A percentile compares a stretch with the other conserved stretches of the same genome.
These are phyloP conservation scores for Saccharum hybrid DNA, from an alignment of 202 grass and related monocot genomes.

Conservation along the genomic window DNA sequence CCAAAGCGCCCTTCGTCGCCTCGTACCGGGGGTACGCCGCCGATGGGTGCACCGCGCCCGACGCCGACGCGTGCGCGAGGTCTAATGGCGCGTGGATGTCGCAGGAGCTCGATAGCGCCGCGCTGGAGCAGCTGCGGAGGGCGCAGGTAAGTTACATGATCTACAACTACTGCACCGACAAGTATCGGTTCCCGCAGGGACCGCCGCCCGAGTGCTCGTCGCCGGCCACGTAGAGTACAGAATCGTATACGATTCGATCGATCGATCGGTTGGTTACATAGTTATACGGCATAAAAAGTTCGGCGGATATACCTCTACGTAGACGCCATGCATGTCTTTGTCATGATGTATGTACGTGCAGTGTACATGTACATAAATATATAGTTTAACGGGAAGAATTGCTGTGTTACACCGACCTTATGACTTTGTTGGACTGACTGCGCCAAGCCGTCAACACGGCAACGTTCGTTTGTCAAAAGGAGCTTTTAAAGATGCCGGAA, in stretches of 20 bases:
- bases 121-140: slow-evolving; percentile 34
- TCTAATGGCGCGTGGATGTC: slow-evolving; percentile 58
- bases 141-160: slow-evolving; percentile 70
- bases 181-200: slow-evolving; percentile 60
- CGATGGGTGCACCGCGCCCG: slow-evolving; percentile 54
- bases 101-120: slow-evolving; percentile 57
- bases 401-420: neutral
- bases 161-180: slow-evolving; percentile 77
- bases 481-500: no score
- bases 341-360: neutral
- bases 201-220: slow-evolving; percentile 65
- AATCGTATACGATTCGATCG: no score
- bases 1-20: slow-evolving; percentile 61
- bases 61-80: slow-evolving; percentile 47
- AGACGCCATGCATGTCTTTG: neutral
- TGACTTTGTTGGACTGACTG: neutral
- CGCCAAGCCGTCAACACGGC: no score
- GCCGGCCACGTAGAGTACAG: slow-evolving; percentile 43
- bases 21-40: slow-evolving; percentile 37
- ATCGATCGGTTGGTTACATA: neutral
- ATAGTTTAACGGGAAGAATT: neutral
- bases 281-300: neutral
- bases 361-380: neutral
- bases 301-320: neutral
- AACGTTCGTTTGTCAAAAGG: no score